phyloP scores from a whole-genome alignment of 2,329 filamentous ascomycete genomes.

The Fusarium sp. region DNA sequence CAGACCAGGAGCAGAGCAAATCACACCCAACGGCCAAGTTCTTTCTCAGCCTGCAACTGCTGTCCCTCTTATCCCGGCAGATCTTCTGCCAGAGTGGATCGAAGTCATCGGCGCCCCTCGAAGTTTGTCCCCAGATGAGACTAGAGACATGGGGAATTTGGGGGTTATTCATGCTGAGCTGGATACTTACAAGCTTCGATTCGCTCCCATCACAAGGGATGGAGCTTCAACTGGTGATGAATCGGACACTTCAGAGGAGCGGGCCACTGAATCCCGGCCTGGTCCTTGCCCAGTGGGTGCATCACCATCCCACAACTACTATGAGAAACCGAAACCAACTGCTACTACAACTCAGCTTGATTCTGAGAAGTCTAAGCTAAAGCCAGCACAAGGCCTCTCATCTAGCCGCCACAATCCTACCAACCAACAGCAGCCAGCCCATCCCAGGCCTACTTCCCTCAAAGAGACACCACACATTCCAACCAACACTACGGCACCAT shows the following conservation, averaged over 20 bases:
- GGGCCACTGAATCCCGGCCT: not conserved
- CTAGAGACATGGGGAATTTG: conserved; percentile 51
- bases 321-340: not conserved
- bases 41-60: conserved; percentile 46
- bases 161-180: conserved; percentile 43
- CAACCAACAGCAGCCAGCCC: not conserved
- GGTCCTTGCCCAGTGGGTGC: not conserved
- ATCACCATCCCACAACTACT: not conserved
- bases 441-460: not conserved
- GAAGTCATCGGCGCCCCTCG: conserved; percentile 56
- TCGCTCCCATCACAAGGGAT: conserved; percentile 8
- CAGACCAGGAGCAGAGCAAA: conserved; percentile 47
- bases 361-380: not conserved
- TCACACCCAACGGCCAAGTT: conserved; percentile 34
- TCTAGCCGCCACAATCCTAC: conserved; percentile 30
- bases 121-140: conserved; percentile 50
- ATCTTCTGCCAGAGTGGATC: conserved; percentile 60
- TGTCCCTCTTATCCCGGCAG: conserved; percentile 64
- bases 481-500: not conserved
- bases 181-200: conserved; percentile 30
- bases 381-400: conserved; percentile 19
- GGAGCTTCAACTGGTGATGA: not conserved
- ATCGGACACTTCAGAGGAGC: not conserved
- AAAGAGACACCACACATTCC: not conserved
- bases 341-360: not conserved